Base-by-base conservation (phyloP, 139 green algal genomes). In the Pseudopediastrum boryanum region DNA sequence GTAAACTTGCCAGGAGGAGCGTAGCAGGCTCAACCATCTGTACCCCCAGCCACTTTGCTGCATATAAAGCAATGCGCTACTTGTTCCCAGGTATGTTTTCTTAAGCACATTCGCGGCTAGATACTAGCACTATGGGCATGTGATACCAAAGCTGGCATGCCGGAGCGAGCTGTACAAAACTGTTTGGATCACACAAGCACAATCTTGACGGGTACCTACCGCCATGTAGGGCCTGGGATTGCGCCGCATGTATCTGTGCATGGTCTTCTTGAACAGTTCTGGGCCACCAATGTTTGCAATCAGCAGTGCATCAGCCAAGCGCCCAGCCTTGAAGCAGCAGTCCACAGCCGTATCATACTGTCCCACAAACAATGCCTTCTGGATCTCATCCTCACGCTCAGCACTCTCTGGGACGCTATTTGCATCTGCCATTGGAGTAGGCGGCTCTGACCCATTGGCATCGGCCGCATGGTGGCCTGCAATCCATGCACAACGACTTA, bases 221-320 rank as follows among this genome's bases (percentile, higher is more conserved):
- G 46, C 56, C 84, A 94, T 94, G 90, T 96, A 99, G 19, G 91
- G 90, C 56, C 91, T 89, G 9, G 90, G 91, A 63, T 85, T 85
- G 50, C 80, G 83, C 63, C 85, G 75, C 89, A 98, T 95, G 93
- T 96, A 97, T 41, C 80, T 77, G 43, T 88, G 74, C 87, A 91
- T 91, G 50, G 84, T 84, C 36, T 70, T 70, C 84, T 91, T 85
- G 80, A 83, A 91, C 50, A 91, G 80, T 13, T 89, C 87, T 1
- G 79, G 71, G 46, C 86, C 81, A 4, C 62, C 74, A 46, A 89
- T 85, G 85, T 91, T 92, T 2, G 93, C 94, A 35, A 97, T 90
- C n/a, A 98, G 69, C 62, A 99, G 88, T 19, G 97, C 97, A 63
- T 99, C 97, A 7, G 96, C 93, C 68, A 95, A 85, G 48, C 95